Base-by-base conservation (phyloP, 768 basidiomycete genomes). In the Boletellus ananas region DNA sequence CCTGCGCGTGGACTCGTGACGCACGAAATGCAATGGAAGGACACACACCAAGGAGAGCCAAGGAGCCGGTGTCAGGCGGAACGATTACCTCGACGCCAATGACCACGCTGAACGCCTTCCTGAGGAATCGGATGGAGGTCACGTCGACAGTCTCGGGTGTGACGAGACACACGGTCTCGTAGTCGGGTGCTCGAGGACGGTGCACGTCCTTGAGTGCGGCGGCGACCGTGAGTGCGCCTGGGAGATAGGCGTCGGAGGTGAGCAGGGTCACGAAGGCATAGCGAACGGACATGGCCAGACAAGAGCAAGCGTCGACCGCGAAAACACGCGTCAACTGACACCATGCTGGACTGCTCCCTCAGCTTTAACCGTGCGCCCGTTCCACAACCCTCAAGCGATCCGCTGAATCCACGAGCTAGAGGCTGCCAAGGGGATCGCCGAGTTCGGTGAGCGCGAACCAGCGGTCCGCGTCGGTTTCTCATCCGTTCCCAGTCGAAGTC, bases 61-160 rank as follows among this genome's bases (percentile, higher is more conserved):
- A 71, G 47, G 84, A 84, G 43, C 77, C 72, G 46, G 77, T 68
- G 49, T 88, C 82, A 39, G 83, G 72, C 60, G 85, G 82, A 37
- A 77, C 79, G 57, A 99, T 91, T 41, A 86, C 71, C 71, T 98
- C 95, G 21, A 99, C 94, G 41, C 94, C 96, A 45, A 97, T 74
- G 49, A 98, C 94, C 37, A 86, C 60, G 65, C 94, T 79, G 63
- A 86, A 99, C 9, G 82, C 84, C 62, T 79, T 79, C 54, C 94
- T 77, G 43, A 98, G 78, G 45, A 82, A 78, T 62, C 84, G 90
- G 54, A 94, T 84, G 46, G 88, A 78, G 43, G 79, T 75, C 21
- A 94, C 87, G 67, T 90, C 85, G 66, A 98, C 84, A 0, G 90
- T 86, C 65, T 96, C 92, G 45, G 96, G 96, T 23, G 95, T 95